Evolutionary conservation across 768 basidiomycete genomes (phyloP), one percentile per base, ranked within the genome.

Genomic region (Amanita exitialis): DNA sequence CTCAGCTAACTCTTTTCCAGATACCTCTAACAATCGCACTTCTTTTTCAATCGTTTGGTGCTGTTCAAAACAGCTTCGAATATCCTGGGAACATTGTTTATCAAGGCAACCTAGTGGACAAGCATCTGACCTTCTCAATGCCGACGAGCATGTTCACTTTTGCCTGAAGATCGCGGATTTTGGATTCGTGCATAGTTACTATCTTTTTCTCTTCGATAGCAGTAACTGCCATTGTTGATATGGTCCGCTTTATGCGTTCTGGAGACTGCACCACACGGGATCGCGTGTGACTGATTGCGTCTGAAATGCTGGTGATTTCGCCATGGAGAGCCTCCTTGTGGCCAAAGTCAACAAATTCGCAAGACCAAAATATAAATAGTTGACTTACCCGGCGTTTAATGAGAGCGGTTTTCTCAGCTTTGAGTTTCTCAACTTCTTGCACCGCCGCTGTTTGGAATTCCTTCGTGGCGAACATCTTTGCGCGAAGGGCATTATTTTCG

Each of bases 221-320:
- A 0, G 77, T 80, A 5, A 69, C 61, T 2, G 78, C 75, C 86
- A 95, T 90, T n/a, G 78, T 72, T 9, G 75, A 66, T 58, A 95
- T 95, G 38, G 80, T 86, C 46, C 83, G 79, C 61, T 84, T 87
- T 57, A 95, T 86, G 41, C 92, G 78, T 43, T 95, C 93, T 0
- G 93, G 93, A 0, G 90, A 92, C 63, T 92, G 89, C 3, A 96
- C 91, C 55, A 96, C 85, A 23, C 91, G 80, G 25, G 80, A 71
- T 45, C 80, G 75, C 0, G 82, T 82, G 38, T 83, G 78, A 10
- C 69, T 66, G 55, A 89, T 82, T 41, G 73, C 70, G 51, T 87
- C 83, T 37, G 75, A 69, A 20, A 82, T 67, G 39, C 74, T 71
- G 6, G 76, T 69, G 8, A 82, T 73, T 45, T 90, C 83, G 1